Conservation (phyloP, 176 grass and related monocot species). For the Oryza coarctata region DNA sequence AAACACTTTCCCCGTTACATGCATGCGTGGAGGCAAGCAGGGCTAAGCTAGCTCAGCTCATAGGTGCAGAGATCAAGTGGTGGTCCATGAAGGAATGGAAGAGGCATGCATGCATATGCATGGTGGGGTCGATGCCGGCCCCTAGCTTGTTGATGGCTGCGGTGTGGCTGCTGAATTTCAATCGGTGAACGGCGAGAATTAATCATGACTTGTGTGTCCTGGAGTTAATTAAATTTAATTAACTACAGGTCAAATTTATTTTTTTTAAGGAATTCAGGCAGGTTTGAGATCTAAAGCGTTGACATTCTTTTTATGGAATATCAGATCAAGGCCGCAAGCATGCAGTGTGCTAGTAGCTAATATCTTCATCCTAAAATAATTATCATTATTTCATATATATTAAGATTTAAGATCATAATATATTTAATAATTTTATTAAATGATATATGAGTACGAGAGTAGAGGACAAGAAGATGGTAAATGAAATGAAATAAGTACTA, state of each 20-base stretch:
- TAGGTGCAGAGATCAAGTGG: neutral
- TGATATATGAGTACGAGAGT: no score
- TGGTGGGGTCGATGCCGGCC: neutral
- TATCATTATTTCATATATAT: no score
- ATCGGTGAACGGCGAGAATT: neutral
- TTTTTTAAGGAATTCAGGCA: no score
- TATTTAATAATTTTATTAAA: no score
- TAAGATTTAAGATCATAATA: no score
- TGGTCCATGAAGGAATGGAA: neutral
- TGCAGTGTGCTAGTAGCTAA: no score
- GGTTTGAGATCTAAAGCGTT: neutral
- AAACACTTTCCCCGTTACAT: no score
- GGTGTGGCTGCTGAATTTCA: neutral
- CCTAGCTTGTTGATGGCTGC: neutral
- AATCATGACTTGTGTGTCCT: neutral
- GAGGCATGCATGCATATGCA: neutral
- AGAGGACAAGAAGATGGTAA: no score
- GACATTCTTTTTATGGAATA: neutral
- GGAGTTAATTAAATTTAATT: neutral
- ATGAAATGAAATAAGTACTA: no score
- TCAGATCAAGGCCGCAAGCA: neutral
- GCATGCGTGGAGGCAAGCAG: neutral
- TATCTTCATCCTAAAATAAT: no score
- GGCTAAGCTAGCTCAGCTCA: neutral
- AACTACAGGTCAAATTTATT: neutral